Percentiles rank a stretch among this genome's conserved stretches.
These are phyloP conservation scores for Chrysanthemum lavandulifolium DNA, from an alignment of 129 eudicot genomes.

Conservation along the genomic window DNA sequence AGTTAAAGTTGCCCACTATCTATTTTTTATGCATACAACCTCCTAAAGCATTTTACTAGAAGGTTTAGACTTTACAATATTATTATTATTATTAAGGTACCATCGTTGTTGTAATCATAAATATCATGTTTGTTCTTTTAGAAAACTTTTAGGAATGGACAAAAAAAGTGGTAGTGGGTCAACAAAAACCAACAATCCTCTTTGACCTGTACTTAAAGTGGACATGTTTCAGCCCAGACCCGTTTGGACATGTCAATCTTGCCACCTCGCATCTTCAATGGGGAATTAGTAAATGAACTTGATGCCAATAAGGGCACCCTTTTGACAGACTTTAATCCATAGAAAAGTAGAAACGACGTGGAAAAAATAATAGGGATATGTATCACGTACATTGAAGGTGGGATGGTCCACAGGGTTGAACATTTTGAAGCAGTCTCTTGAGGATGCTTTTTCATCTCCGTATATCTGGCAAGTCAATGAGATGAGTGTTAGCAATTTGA, in stretches of 20 bases:
- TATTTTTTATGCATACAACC: too few species aligned
- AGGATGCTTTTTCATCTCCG: constrained; percentile 64
- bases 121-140: not conserved
- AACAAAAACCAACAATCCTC: not conserved
- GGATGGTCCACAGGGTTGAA: constrained; percentile 82
- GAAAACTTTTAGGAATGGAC: not conserved
- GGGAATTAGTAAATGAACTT: not conserved
- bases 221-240: not conserved
- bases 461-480: constrained; percentile 58
- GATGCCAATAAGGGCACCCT: not conserved
- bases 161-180: not conserved
- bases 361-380: not conserved
- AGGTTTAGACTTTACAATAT: not conserved
- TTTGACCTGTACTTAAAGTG: not conserved
- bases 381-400: constrained; percentile 67
- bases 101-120: not conserved
- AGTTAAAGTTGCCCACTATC: too few species aligned
- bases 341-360: too few species aligned
- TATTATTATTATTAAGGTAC: not conserved
- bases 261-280: not conserved
- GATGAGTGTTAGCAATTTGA: constrained; percentile 5
- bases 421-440: constrained; percentile 78
- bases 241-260: not conserved
- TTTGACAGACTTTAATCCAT: not conserved
- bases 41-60: too few species aligned